Evolutionary conservation across 2,329 filamentous ascomycete genomes (phyloP).

Genomic region (Ophiostoma ulmi): DNA sequence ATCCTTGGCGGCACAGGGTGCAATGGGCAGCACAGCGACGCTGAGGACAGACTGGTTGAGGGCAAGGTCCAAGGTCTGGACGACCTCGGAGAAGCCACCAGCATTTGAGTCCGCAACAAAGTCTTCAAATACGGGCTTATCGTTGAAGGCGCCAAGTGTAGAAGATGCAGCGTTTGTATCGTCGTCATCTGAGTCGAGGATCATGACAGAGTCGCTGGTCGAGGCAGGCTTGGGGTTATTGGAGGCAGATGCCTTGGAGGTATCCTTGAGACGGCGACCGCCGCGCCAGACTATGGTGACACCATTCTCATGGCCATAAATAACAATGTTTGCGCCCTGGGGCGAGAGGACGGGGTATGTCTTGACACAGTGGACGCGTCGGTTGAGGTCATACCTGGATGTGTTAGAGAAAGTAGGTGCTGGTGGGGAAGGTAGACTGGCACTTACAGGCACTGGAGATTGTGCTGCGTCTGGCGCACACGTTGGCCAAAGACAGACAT

Average conservation of each 20-base stretch:
- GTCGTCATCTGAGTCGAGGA: conserved; percentile 57
- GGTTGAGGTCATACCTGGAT: conserved; percentile 53
- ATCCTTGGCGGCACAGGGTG: conserved; percentile 46
- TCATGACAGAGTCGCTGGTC: conserved; percentile 51
- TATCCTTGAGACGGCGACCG: conserved; percentile 52
- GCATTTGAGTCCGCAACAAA: conserved; percentile 36
- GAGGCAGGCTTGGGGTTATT: conserved; percentile 16
- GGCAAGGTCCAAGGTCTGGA: conserved; percentile 57
- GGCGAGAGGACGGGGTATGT: conserved; percentile 57
- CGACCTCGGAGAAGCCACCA: conserved; percentile 50
- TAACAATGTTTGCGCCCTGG: conserved; percentile 57
- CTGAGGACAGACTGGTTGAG: conserved; percentile 53
- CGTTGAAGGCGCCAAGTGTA: conserved; percentile 39
- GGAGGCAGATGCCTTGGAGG: conserved; percentile 31
- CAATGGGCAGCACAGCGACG: conserved; percentile 52
- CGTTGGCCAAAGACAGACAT: conserved; percentile 32
- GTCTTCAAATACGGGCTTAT: conserved; percentile 57
- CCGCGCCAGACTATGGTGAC: conserved; percentile 59
- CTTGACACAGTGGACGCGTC: conserved; percentile 55
- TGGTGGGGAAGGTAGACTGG: background rate
- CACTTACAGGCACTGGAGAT: conserved; percentile 36
- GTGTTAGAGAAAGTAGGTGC: background rate
- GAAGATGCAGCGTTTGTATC: conserved; percentile 31
- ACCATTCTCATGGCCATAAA: conserved; percentile 61
- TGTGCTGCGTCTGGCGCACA: conserved; percentile 37